Base-by-base conservation (phyloP, 2,329 filamentous ascomycete genomes). In the Didymellaceae sp. region DNA sequence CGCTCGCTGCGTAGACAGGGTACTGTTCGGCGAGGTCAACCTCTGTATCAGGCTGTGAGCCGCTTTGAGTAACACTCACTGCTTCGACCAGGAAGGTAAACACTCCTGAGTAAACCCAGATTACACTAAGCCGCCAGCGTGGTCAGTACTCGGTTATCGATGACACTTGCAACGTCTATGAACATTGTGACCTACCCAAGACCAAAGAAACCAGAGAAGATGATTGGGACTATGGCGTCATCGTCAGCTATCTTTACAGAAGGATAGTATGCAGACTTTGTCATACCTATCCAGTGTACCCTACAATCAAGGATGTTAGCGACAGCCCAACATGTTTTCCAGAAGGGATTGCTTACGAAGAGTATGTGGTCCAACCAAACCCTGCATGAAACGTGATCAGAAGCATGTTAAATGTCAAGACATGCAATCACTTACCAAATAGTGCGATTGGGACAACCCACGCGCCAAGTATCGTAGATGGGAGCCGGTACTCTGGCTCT, bases 401-500 rank as follows among this genome's bases (percentile, higher is more conserved):
- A 56, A 59, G 53, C 51, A 48, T 58, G 57, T 57, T 54, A 61
- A 40, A 58, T 52, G 51, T 56, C 63, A 61, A 31, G 42, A 16
- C 48, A 49, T 59, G 62, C 61, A 60, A 51, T n/a, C 52, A 52
- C 75, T 71, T 68, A 79, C 90, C 88, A 72, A 97, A 96, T 13
- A 97, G 75, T 6, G 90, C 90, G 47, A 89, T 78, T 5, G 91
- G 90, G 24, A 94, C 90, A 8, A 96, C 74, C 34, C 91, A 74
- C 0, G 86, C 86, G n/a, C 92, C 93, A 60, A 74, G 53, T 45
- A 78, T 77, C 13, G 78, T 82, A 45, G 90, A 85, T 6, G 90
- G 89, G 25, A 97, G 81, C 54, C 91, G 85, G 75, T 88, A 95
- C 75, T 97, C 93, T 7, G 93, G 92, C 78, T 96, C 90, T 52